These are phyloP conservation scores for Citrus glauca DNA, from an alignment of 345 rosid species.

Conservation along the genomic window DNA sequence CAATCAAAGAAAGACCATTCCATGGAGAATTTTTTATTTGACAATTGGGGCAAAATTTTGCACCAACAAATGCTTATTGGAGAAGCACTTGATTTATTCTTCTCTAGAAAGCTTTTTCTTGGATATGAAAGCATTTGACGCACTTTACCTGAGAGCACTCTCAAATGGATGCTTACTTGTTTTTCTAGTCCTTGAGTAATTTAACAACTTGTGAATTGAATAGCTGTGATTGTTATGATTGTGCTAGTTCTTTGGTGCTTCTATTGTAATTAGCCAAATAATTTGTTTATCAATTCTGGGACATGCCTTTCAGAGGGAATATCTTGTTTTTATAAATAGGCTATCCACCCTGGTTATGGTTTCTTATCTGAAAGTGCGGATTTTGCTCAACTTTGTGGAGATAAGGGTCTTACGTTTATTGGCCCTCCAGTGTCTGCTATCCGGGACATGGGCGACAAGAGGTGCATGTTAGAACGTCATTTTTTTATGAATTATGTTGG, in stretches of 20 bases:
- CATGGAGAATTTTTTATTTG: no score
- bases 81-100: neutral
- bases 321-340: constrained; percentile 42
- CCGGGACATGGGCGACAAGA: constrained; percentile 95
- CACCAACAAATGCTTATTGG: neutral
- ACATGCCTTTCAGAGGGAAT: constrained; percentile 17
- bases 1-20: no score
- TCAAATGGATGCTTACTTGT: neutral
- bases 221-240: neutral
- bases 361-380: constrained; percentile 86
- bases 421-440: constrained; percentile 97
- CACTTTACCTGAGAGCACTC: neutral
- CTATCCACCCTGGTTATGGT: constrained; percentile 90
- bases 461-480: constrained; percentile 32
- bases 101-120: neutral
- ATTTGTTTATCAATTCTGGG: constrained; percentile 5
- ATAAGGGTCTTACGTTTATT: constrained; percentile 68
- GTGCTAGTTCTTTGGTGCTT: neutral
- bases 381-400: constrained; percentile 81
- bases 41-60: no score
- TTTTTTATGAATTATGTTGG: neutral
- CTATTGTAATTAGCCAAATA: neutral
- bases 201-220: neutral
- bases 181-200: neutral
- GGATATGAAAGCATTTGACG: neutral